Evolutionary conservation across 495 filamentous ascomycete species (phyloP).

Genomic region (Penicillium robsamsonii): DNA sequence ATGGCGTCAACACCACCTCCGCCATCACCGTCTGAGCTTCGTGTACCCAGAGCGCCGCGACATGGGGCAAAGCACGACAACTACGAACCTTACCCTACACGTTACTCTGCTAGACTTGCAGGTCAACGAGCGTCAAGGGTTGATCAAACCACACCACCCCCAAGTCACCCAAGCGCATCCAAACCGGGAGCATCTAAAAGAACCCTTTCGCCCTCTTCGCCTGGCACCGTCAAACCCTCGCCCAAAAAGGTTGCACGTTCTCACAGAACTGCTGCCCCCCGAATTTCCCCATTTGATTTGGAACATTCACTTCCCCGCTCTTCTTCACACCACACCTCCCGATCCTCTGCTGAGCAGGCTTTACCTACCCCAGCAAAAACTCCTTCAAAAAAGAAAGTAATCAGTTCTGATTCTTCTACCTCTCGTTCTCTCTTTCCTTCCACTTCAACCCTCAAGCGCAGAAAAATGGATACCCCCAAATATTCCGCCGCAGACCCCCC

Average conservation of each 20-base stretch:
- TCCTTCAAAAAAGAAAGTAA: slow-evolving; percentile 60
- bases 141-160: slow-evolving; percentile 40
- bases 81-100: slow-evolving; percentile 64
- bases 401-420: slow-evolving; percentile 58
- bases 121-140: slow-evolving; percentile 35
- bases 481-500: slow-evolving; percentile 48
- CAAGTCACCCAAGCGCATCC: slow-evolving; percentile 26
- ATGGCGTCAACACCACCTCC: slow-evolving; percentile 70
- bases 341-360: slow-evolving; percentile 41
- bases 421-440: slow-evolving; percentile 76
- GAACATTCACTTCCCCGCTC: slow-evolving; percentile 6
- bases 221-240: not conserved
- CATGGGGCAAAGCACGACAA: slow-evolving; percentile 65
- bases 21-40: slow-evolving; percentile 45
- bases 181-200: slow-evolving; percentile 6
- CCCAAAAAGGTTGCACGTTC: slow-evolving; percentile 5
- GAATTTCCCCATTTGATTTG: slow-evolving; percentile 4
- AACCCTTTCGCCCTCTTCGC: slow-evolving; percentile 10
- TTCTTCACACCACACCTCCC: slow-evolving; percentile 20
- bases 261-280: slow-evolving; percentile 5
- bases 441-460: slow-evolving; percentile 37
- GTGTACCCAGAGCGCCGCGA: slow-evolving; percentile 70
- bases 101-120: slow-evolving; percentile 49
- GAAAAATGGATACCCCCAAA: slow-evolving; percentile 35
- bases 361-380: slow-evolving; percentile 92